These are phyloP conservation scores for Boletus pseudopeckii DNA, from an alignment of 768 basidiomycete species.

Conservation along the genomic window DNA sequence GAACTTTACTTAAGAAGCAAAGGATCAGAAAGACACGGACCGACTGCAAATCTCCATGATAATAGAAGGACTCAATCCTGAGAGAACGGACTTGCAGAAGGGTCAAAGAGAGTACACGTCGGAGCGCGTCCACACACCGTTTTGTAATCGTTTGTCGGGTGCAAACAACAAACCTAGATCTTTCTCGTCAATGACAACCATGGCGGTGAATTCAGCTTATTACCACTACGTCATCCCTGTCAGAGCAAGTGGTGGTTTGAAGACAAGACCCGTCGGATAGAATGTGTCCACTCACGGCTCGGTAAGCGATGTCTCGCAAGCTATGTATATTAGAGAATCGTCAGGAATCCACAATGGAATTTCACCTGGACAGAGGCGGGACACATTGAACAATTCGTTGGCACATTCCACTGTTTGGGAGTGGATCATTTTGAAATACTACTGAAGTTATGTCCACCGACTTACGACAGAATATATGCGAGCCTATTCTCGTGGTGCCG, in stretches of 20 bases:
- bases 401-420: slow-evolving; percentile 68
- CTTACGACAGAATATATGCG: slow-evolving; percentile 82
- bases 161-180: slow-evolving; percentile 69
- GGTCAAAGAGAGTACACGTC: slow-evolving; percentile 1
- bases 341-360: not conserved
- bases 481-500: slow-evolving; percentile 44
- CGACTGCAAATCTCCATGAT: slow-evolving; percentile 82
- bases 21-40: slow-evolving; percentile 33
- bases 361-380: slow-evolving; percentile 75
- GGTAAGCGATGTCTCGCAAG: slow-evolving; percentile 75
- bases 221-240: slow-evolving; percentile 58
- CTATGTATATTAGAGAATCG: slow-evolving; percentile 34
- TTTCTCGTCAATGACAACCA: slow-evolving; percentile 1
- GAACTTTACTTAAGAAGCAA: not conserved
- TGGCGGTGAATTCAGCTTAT: slow-evolving; percentile 9
- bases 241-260: not conserved
- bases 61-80: slow-evolving; percentile 70
- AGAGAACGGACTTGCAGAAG: slow-evolving; percentile 68
- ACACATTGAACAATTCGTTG: slow-evolving; percentile 74
- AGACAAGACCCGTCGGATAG: not conserved
- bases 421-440: not conserved
- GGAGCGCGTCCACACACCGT: slow-evolving; percentile 54
- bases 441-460: not conserved
- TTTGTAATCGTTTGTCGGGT: slow-evolving; percentile 89
- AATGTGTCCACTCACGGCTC: slow-evolving; percentile 58